Evolutionary conservation across 2,329 filamentous ascomycete genomes (phyloP).

Genomic region (Verticillium tricorpus): DNA sequence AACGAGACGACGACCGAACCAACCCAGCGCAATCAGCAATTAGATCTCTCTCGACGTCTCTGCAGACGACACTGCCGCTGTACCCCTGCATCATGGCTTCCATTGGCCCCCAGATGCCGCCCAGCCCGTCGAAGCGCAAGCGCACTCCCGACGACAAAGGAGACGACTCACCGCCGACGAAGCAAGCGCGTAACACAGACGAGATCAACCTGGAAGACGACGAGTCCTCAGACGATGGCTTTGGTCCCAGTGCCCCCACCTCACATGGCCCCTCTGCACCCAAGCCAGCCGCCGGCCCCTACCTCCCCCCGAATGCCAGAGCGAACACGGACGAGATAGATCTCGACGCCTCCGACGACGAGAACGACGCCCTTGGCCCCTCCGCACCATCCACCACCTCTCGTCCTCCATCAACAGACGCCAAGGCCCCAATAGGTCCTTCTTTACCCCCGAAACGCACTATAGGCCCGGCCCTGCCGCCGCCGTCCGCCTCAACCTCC

Average conservation of each 20-base stretch:
- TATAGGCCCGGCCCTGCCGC: slow-evolving; percentile 39
- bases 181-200: slow-evolving; percentile 46
- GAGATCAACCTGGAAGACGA: slow-evolving; percentile 43
- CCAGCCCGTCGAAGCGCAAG: slow-evolving; percentile 62
- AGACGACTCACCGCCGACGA: slow-evolving; percentile 37
- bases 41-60: neutral
- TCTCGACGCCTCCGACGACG: slow-evolving; percentile 28
- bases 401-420: slow-evolving; percentile 9
- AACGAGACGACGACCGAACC: too few relatives aligned
- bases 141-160: slow-evolving; percentile 41
- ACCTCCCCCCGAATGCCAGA: slow-evolving; percentile 23
- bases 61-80: too few relatives aligned
- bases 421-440: slow-evolving; percentile 19
- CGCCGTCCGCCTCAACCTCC: slow-evolving; percentile 24
- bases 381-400: slow-evolving; percentile 13
- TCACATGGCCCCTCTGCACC: slow-evolving; percentile 11
- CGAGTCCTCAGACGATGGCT: slow-evolving; percentile 35
- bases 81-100: slow-evolving; percentile 51
- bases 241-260: slow-evolving; percentile 30
- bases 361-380: slow-evolving; percentile 21
- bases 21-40: neutral
- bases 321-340: slow-evolving; percentile 36
- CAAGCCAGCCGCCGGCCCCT: slow-evolving; percentile 19
- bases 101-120: slow-evolving; percentile 66
- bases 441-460: slow-evolving; percentile 24